A percentile compares a stretch with the other conserved stretches of the same genome.
Evolutionary conservation across 257 asterid genomes (phyloP).

Genomic region (Ligustrum vulgare): DNA sequence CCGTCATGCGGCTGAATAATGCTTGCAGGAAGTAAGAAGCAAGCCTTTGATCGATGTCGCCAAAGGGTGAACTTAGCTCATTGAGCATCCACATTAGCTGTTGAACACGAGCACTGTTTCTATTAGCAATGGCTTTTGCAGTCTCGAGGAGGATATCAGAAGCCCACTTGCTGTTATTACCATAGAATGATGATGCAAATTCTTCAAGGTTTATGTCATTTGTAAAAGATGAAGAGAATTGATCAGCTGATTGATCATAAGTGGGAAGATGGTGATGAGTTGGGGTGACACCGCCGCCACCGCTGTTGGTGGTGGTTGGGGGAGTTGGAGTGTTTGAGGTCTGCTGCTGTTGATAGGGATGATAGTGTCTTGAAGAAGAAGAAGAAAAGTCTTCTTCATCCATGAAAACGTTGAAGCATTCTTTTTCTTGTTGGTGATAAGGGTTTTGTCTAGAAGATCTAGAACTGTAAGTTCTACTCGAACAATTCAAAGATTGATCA

Average conservation of each 20-base stretch:
- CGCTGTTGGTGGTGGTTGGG: slow-evolving; percentile 21
- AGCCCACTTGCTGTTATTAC: slow-evolving; percentile 59
- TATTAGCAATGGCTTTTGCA: slow-evolving; percentile 65
- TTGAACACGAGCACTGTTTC: slow-evolving; percentile 60
- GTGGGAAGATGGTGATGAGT: slow-evolving; percentile 33
- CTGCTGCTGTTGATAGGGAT: slow-evolving; percentile 31
- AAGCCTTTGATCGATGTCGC: slow-evolving; percentile 80
- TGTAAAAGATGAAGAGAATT: slow-evolving; percentile 42
- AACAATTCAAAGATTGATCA: slow-evolving; percentile 64
- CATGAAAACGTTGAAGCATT: slow-evolving; percentile 98
- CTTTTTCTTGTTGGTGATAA: slow-evolving; percentile 53
- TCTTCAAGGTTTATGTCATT: slow-evolving; percentile 60
- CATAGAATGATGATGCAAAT: slow-evolving; percentile 51
- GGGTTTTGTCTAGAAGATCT: slow-evolving; percentile 61
- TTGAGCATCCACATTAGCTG: slow-evolving; percentile 98
- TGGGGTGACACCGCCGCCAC: slow-evolving; percentile 21
- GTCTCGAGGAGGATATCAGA: slow-evolving; percentile 71
- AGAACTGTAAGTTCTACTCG: slow-evolving; percentile 78
- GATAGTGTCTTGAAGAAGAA: slow-evolving; percentile 67
- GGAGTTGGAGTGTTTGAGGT: slow-evolving; percentile 48
- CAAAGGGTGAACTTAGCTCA: slow-evolving; percentile 84
- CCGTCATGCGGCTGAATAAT: slow-evolving; percentile 76
- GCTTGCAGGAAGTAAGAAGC: slow-evolving; percentile 88
- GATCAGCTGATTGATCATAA: slow-evolving; percentile 36
- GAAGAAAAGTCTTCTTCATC: slow-evolving; percentile 91